Evolutionary conservation across 495 filamentous ascomycete species (phyloP).

Genomic region (Penicillium crystallinum): DNA sequence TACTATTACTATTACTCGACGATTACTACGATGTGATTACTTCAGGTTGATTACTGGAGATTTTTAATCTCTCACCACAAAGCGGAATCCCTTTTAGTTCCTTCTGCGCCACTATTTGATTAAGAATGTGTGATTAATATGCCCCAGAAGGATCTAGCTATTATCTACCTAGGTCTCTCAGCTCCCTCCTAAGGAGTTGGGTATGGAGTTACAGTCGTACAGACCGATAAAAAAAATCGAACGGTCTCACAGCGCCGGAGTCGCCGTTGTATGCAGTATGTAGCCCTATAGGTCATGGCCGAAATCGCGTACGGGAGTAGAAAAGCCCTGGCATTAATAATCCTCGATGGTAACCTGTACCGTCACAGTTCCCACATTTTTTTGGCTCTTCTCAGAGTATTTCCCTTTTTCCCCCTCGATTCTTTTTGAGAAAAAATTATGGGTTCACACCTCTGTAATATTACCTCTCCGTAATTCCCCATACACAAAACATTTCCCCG

Average conservation of each 20-base stretch:
- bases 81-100: background rate
- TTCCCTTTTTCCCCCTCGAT: background rate
- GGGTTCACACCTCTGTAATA: background rate
- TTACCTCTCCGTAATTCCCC: constrained; percentile 7
- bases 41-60: background rate
- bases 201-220: too few species aligned
- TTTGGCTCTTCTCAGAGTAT: too few species aligned
- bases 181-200: too few species aligned
- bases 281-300: constrained; percentile 5
- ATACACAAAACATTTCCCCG: constrained; percentile 11
- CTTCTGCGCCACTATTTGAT: background rate
- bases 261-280: constrained; percentile 6
- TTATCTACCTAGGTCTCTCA: background rate
- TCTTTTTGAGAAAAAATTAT: background rate
- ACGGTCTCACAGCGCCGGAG: constrained; percentile 3
- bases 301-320: background rate
- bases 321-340: background rate
- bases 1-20: background rate
- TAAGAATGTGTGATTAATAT: background rate
- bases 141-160: background rate
- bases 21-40: background rate
- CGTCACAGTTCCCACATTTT: constrained; percentile 7
- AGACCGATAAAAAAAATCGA: background rate
- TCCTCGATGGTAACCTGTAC: background rate
- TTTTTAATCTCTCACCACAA: constrained; percentile 19